Base-by-base conservation (phyloP, 192 early-diverging fungal species). In the Dispira simplex region DNA sequence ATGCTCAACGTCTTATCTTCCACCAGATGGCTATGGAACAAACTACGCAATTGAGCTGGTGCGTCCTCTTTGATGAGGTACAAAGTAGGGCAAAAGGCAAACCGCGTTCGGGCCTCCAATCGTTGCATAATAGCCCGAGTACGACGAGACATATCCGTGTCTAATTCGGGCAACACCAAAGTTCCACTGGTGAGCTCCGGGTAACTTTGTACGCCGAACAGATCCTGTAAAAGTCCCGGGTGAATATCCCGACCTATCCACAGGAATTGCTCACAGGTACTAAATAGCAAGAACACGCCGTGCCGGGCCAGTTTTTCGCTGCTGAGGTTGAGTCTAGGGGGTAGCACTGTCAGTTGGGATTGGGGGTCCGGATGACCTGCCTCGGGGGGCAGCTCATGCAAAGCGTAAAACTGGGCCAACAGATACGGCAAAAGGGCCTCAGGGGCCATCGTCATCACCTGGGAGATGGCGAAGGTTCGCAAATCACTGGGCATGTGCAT, bases 11-110 rank as follows among this genome's bases (percentile, higher is more conserved):
- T 87, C 58, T 91, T 83, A 70, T 98, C 95, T 69, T 96, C 93
- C n/a, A 95, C 79, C 67, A 98, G 71, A 65, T 91, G 89, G 57
- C 85, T 83, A 66, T 90, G 65, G 77, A 96, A 90, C 88, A 81
- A 80, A 75, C 88, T 76, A 8, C 95, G 81, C 64, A 94, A 62
- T 8, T 74, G 77, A 23, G 86, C 82, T 64, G 95, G 92, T 16
- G 88, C 90, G 66, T 98, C 93, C 69, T 98, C 93, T 75, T 92
- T 91, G 56, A 92, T 83, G 46, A 98, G 71, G 69, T 89, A 90
- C 21, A 91, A 66, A 21, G 83, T 77, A 3, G 93, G 90, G 59
- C 77, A 83, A 65, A 81, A 78, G 71, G 89, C 66, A 32, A 81
- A 74, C 63, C 87, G 73, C 46, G 90, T 82, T 66, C 79, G 72